phyloP scores from a whole-genome alignment of 257 asterid species.

The Echium plantagineum region DNA sequence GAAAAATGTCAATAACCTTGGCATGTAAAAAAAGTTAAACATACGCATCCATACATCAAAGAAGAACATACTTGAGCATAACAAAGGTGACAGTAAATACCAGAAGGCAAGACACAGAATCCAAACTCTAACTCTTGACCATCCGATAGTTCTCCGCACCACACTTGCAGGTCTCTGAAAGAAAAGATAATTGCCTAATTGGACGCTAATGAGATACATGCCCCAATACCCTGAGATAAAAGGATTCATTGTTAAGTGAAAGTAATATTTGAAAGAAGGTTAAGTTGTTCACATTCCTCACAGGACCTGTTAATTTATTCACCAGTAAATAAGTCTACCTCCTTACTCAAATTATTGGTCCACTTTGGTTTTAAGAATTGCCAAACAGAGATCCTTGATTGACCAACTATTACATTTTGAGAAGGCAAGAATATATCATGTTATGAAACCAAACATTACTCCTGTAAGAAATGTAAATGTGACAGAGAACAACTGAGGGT shows the following conservation, averaged over 20 bases:
- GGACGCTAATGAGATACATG: conserved; percentile 72
- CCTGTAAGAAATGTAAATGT: too few relatives aligned
- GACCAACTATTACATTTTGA: too few relatives aligned
- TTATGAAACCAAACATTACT: too few relatives aligned
- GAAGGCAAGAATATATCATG: too few relatives aligned
- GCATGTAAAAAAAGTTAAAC: conserved; percentile 14
- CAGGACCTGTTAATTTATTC: neutral
- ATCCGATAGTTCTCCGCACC: conserved; percentile 24
- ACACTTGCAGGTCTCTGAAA: conserved; percentile 33
- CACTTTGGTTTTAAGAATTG: too few relatives aligned
- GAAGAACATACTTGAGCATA: conserved; percentile 6
- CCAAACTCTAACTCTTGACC: conserved; percentile 61
- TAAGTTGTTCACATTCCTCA: neutral
- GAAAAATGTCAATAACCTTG: conserved; percentile 59
- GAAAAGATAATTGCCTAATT: conserved; percentile 67
- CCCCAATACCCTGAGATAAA: conserved; percentile 80
- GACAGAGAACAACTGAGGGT: too few relatives aligned
- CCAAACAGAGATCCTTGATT: too few relatives aligned
- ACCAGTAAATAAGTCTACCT: neutral
- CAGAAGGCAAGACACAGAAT: conserved; percentile 66
- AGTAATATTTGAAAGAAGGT: too few relatives aligned
- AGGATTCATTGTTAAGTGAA: conserved; percentile 7
- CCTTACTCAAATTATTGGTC: too few relatives aligned
- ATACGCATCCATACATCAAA: conserved; percentile 4
- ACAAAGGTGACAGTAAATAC: conserved; percentile 22